Percentiles rank a stretch among this genome's conserved stretches.
phyloP scores from a whole-genome alignment of 1,284 basidiomycete species.

The Moesziomyces sp. region DNA sequence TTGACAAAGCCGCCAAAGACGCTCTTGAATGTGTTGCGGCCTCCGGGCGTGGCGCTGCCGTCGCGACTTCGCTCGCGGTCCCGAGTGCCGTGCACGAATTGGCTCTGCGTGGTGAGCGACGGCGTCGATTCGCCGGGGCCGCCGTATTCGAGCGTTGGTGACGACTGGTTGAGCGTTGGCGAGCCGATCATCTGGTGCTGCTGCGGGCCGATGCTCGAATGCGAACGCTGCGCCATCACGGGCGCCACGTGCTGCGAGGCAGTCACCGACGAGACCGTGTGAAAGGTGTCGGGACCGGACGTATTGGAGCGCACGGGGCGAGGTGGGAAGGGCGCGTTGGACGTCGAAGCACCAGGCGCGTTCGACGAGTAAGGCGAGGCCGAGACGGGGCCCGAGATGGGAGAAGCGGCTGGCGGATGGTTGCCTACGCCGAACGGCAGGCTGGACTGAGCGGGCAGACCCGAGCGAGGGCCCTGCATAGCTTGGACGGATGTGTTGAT shows the following conservation, averaged over 20 bases:
- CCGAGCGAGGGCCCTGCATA: slow-evolving; percentile 19
- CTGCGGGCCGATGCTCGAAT: slow-evolving; percentile 47
- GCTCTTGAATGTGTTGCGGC: slow-evolving; percentile 64
- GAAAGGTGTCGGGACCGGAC: slow-evolving; percentile 31
- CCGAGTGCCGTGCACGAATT: slow-evolving; percentile 35
- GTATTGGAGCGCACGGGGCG: slow-evolving; percentile 54
- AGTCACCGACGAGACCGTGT: slow-evolving; percentile 22
- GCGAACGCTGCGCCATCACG: slow-evolving; percentile 42
- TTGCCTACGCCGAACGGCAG: slow-evolving; percentile 32
- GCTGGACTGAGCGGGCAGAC: slow-evolving; percentile 29
- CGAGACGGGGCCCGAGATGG: slow-evolving; percentile 17
- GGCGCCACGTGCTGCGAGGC: slow-evolving; percentile 38
- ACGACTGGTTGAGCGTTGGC: slow-evolving; percentile 38
- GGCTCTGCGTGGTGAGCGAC: slow-evolving; percentile 43
- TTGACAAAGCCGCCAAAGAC: slow-evolving; percentile 68
- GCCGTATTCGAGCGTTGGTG: slow-evolving; percentile 32
- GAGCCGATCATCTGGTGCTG: slow-evolving; percentile 36
- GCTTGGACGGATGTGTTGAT: slow-evolving; percentile 29
- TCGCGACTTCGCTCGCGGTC: slow-evolving; percentile 47
- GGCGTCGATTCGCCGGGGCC: slow-evolving; percentile 8
- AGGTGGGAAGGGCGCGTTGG: slow-evolving; percentile 23
- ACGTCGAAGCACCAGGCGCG: slow-evolving; percentile 5
- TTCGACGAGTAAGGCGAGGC: slow-evolving; percentile 35
- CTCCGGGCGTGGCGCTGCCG: slow-evolving; percentile 37
- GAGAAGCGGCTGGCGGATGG: slow-evolving; percentile 28